Evolutionary conservation across 192 early-diverging fungal species (phyloP).

Genomic region (Piromyces sp.): DNA sequence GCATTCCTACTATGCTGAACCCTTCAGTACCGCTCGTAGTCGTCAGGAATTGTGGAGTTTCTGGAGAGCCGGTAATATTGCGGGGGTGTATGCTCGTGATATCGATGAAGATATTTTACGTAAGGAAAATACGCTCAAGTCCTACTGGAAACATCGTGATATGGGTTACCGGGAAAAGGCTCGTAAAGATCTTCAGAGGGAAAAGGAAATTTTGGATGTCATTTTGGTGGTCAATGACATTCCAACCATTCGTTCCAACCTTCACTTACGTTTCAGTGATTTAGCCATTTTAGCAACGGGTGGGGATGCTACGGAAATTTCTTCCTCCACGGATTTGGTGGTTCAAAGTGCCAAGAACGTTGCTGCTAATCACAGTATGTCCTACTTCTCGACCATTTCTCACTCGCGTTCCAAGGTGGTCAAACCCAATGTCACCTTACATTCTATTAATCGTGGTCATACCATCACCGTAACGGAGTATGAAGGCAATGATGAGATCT

Average conservation of each 20-base stretch:
- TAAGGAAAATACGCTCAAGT: slow-evolving; percentile 10
- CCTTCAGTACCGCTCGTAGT: slow-evolving; percentile 10
- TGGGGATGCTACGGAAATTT: slow-evolving; percentile 1
- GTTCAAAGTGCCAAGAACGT: background rate
- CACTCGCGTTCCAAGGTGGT: background rate
- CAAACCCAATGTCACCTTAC: background rate
- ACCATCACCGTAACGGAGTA: background rate
- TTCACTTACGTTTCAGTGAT: slow-evolving; percentile 1
- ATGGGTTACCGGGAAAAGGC: slow-evolving; percentile 9
- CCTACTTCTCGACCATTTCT: background rate
- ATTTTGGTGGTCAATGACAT: background rate
- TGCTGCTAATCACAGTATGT: background rate
- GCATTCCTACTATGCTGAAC: slow-evolving; percentile 1
- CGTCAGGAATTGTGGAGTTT: slow-evolving; percentile 17
- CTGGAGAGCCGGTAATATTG: slow-evolving; percentile 17
- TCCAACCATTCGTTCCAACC: background rate
- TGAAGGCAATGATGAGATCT: slow-evolving; percentile 3
- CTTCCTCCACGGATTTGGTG: background rate
- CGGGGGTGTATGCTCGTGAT: slow-evolving; percentile 19
- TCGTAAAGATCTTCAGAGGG: slow-evolving; percentile 3
- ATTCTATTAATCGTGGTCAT: background rate
- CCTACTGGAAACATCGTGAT: slow-evolving; percentile 17
- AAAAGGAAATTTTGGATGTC: slow-evolving; percentile 3
- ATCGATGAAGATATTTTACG: slow-evolving; percentile 21
- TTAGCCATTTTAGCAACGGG: background rate